These are phyloP conservation scores for Zymoseptoria crescenta DNA, from an alignment of 2,329 filamentous ascomycete genomes.

Conservation along the genomic window DNA sequence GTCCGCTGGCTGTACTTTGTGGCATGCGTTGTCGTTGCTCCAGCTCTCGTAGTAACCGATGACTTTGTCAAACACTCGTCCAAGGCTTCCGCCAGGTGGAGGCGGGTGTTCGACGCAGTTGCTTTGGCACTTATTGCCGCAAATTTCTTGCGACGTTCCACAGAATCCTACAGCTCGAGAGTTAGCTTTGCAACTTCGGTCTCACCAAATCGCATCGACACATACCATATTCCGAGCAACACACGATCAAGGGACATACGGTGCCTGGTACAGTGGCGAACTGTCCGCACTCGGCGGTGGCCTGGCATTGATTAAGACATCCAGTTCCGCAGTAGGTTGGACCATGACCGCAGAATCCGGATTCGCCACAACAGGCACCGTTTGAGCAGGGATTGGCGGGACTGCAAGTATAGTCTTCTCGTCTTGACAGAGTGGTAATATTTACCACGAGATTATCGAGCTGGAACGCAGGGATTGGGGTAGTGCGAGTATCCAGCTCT, in stretches of 20 bases:
- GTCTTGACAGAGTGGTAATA: too few species aligned
- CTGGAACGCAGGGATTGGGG: too few species aligned
- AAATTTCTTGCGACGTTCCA: neutral
- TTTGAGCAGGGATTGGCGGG: conserved; percentile 1
- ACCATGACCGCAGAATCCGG: neutral
- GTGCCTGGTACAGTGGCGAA: too few species aligned
- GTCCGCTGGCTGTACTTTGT: neutral
- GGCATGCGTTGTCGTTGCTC: neutral
- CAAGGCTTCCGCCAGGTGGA: neutral
- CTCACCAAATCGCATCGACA: too few species aligned
- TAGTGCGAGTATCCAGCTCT: too few species aligned
- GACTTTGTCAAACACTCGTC: neutral
- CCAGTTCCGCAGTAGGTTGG: conserved; percentile 3
- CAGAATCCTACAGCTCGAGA: too few species aligned
- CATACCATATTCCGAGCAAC: too few species aligned
- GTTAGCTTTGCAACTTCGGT: too few species aligned
- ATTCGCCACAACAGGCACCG: conserved; percentile 3
- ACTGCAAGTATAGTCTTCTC: conserved; percentile 2
- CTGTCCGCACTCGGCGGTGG: too few species aligned
- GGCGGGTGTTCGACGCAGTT: neutral
- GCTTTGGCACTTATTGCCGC: neutral
- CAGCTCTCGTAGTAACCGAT: conserved; percentile 7
- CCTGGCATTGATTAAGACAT: neutral
- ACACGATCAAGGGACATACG: conserved; percentile 2
- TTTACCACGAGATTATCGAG: too few species aligned